Conservation (phyloP, 371 early-diverging fungal genomes). For the Apophysomyces elegans region DNA sequence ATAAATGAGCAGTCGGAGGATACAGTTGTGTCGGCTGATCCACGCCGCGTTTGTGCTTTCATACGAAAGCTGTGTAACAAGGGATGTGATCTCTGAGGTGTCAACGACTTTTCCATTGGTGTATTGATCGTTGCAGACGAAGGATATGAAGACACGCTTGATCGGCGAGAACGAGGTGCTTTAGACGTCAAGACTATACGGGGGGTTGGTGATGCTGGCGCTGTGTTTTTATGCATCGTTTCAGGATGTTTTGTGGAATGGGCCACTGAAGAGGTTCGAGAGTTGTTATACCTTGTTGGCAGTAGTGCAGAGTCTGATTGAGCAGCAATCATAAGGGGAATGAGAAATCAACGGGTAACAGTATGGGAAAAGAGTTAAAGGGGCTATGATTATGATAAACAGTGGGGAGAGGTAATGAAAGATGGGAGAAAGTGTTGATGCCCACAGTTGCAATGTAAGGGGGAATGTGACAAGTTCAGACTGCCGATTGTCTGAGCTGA, state of each 20-base stretch:
- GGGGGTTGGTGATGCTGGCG: not conserved
- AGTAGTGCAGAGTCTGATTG: not conserved
- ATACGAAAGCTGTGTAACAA: not conserved
- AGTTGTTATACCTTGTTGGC: not conserved
- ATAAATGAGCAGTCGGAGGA: slow-evolving; percentile 13
- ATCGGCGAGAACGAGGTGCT: slow-evolving; percentile 6
- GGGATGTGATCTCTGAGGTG: slow-evolving; percentile 12
- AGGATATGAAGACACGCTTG: not conserved
- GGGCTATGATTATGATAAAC: not conserved
- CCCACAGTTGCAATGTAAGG: not conserved
- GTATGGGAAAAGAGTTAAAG: not conserved
- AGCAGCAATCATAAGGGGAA: not conserved
- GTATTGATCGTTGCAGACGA: not conserved
- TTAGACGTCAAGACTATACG: not conserved
- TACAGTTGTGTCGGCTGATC: slow-evolving; percentile 9
- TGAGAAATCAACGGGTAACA: not conserved
- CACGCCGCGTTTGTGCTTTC: slow-evolving; percentile 2
- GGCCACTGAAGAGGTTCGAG: not conserved
- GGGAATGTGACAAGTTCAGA: not conserved
- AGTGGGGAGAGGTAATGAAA: not conserved
- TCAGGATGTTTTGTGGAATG: not conserved
- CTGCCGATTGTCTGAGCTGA: not conserved
- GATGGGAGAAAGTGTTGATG: not conserved
- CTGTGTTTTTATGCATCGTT: not conserved
- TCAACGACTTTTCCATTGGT: slow-evolving; percentile 3